Base-by-base conservation (phyloP, 192 early-diverging fungal species). In the Lunasporangiospora selenospora region DNA sequence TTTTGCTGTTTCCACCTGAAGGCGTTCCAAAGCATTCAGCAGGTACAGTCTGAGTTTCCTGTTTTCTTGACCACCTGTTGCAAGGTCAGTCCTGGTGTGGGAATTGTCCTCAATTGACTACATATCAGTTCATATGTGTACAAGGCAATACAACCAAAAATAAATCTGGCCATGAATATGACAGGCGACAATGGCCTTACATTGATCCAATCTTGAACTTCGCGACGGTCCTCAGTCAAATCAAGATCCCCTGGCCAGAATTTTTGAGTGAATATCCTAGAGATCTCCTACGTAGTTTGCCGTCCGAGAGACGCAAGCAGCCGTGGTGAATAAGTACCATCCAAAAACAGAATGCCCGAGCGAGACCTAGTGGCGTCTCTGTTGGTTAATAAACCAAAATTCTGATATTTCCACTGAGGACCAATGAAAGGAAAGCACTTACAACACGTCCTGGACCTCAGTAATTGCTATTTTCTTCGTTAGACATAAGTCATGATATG, bases 401-500 rank as follows among this genome's bases (percentile, higher is more conserved):
- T 43, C 21, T 19, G 4, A 19, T 18, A 18, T 11, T 7, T 43
- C 21, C 6, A 43, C 16, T 43, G 41, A 19, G 16, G 21, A 10
- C 41, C 16, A 43, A 43, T 43, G 6, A 43, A 16, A 43, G 16
- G 41, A 43, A 43, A 4, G 16, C 41, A 43, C 41, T n/a, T 43
- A 16, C 41, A 43, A n/a, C 7, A 43, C 16, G 41, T 43, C 41
- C 41, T 43, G 41, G 41, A 43, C 41, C 16, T 43, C 41, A 43
- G 41, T 43, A 43, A 43, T n/a, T 16, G 41, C 41, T 43, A 11
- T 43, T n/a, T 43, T 43, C 16, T n/a, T 43, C 41, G 41, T 43
- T 19, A 43, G 37, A 15, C 37, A 43, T 43, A 43, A 4, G 16
- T 43, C 6, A 16, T 43, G 7, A 43, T 43, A 43, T 43, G 7